These are phyloP conservation scores for Dactylellina drechsleri DNA, from an alignment of 2,329 filamentous ascomycete genomes.

Conservation along the genomic window DNA sequence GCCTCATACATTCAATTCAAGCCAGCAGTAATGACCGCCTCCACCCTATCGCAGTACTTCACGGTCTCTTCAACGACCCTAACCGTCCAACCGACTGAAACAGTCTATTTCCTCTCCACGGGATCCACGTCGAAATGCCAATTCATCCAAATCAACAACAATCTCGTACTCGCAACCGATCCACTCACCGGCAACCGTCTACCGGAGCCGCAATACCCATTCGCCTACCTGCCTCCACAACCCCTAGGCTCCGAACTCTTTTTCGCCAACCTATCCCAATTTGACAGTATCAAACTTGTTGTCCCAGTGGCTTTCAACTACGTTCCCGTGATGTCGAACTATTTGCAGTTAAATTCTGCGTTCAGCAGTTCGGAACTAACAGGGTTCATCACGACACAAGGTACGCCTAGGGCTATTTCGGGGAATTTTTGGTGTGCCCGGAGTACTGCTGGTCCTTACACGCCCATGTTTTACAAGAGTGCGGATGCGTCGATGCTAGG, in stretches of 20 bases:
- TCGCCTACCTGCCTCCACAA: conserved; percentile 8
- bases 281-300: background rate
- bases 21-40: conserved; percentile 4
- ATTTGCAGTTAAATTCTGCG: conserved; percentile 11
- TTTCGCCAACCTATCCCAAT: background rate
- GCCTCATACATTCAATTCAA: conserved; percentile 32
- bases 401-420: background rate
- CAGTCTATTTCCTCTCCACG: conserved; percentile 16
- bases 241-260: conserved; percentile 11
- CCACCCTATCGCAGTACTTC: conserved; percentile 26
- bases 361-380: conserved; percentile 3
- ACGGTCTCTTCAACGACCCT: conserved; percentile 7
- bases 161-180: conserved; percentile 43
- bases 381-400: background rate
- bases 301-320: conserved; percentile 2
- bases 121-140: conserved; percentile 10
- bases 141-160: conserved; percentile 33
- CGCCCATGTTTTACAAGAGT: conserved; percentile 19
- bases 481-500: background rate
- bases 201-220: conserved; percentile 13
- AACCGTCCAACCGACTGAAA: background rate
- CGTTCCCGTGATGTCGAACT: background rate
- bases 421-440: conserved; percentile 34
- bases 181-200: conserved; percentile 28
- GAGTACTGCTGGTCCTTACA: conserved; percentile 17